A percentile compares a stretch with the other conserved stretches of the same genome.
These are phyloP conservation scores for Exsudoporus floridanus DNA, from an alignment of 1,284 basidiomycete genomes.

Conservation along the genomic window DNA sequence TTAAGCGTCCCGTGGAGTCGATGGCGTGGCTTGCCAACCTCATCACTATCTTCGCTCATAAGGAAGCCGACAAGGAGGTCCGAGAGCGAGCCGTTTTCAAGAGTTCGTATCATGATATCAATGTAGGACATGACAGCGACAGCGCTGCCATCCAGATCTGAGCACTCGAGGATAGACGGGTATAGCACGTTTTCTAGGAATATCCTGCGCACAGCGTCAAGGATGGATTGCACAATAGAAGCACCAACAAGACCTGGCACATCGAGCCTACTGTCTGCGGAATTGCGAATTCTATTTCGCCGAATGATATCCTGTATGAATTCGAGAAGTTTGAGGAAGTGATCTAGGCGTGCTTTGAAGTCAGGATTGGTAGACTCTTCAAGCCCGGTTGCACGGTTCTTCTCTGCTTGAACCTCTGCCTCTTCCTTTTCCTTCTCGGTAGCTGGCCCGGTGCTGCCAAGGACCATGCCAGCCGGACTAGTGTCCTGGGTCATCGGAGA, in stretches of 20 bases:
- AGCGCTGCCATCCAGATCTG: conserved; percentile 88
- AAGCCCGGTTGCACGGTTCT: conserved; percentile 59
- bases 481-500: conserved; percentile 45
- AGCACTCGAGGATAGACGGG: conserved; percentile 92
- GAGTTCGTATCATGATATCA: conserved; percentile 79
- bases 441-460: conserved; percentile 54
- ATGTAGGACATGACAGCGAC: conserved; percentile 98
- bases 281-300: conserved; percentile 52
- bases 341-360: conserved; percentile 79
- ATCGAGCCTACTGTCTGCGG: conserved; percentile 44
- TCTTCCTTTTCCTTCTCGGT: conserved; percentile 59
- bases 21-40: conserved; percentile 44
- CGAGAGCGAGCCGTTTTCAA: conserved; percentile 68
- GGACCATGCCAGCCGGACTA: conserved; percentile 55
- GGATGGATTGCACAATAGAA: conserved; percentile 77
- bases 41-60: conserved; percentile 79
- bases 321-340: conserved; percentile 87
- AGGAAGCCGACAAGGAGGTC: conserved; percentile 78
- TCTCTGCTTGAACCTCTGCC: conserved; percentile 53
- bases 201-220: conserved; percentile 81
- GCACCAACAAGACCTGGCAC: conserved; percentile 65
- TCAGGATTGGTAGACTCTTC: conserved; percentile 76
- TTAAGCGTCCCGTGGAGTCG: conserved; percentile 50
- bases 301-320: conserved; percentile 88
- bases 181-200: conserved; percentile 94